These are phyloP conservation scores for Aspergillus sp. DNA, from an alignment of 2,329 filamentous ascomycete species.

Conservation along the genomic window DNA sequence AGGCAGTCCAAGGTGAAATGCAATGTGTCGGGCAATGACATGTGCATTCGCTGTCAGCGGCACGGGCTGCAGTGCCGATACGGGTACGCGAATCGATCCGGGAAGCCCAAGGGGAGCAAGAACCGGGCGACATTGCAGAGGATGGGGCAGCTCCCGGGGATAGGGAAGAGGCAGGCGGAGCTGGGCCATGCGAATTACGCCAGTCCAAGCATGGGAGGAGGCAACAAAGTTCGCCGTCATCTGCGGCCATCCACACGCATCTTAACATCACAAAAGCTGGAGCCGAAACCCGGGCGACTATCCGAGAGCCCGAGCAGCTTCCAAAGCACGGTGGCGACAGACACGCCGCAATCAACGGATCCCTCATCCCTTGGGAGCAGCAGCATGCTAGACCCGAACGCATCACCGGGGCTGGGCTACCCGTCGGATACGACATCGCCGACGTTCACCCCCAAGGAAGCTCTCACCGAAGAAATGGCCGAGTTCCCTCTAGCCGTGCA, in stretches of 20 bases:
- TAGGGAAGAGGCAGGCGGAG: slow-evolving; percentile 8
- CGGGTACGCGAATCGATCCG: slow-evolving; percentile 30
- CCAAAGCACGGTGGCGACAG: slow-evolving; percentile 8
- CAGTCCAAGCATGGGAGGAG: too few relatives aligned
- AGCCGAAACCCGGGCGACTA: slow-evolving; percentile 7
- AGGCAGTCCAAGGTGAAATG: slow-evolving; percentile 34
- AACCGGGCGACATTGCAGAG: slow-evolving; percentile 29
- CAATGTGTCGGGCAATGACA: slow-evolving; percentile 26
- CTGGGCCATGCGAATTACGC: neutral
- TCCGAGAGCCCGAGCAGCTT: slow-evolving; percentile 21
- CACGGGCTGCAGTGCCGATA: slow-evolving; percentile 30
- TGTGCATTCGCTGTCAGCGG: slow-evolving; percentile 29
- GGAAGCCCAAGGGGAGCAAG: slow-evolving; percentile 32
- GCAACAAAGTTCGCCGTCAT: too few relatives aligned
- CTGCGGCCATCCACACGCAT: too few relatives aligned
- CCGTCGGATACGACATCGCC: slow-evolving; percentile 22
- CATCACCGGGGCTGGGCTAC: slow-evolving; percentile 10
- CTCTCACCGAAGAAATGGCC: slow-evolving; percentile 16
- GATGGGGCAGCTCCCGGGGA: slow-evolving; percentile 24
- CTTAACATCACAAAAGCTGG: neutral
- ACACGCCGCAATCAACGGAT: slow-evolving; percentile 11
- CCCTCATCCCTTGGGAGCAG: slow-evolving; percentile 4
- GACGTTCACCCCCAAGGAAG: slow-evolving; percentile 20
- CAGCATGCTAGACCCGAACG: neutral
- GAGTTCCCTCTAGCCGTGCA: slow-evolving; percentile 21